Base-by-base conservation (phyloP, 208 protist species). In the Novymonas esmeraldas region DNA sequence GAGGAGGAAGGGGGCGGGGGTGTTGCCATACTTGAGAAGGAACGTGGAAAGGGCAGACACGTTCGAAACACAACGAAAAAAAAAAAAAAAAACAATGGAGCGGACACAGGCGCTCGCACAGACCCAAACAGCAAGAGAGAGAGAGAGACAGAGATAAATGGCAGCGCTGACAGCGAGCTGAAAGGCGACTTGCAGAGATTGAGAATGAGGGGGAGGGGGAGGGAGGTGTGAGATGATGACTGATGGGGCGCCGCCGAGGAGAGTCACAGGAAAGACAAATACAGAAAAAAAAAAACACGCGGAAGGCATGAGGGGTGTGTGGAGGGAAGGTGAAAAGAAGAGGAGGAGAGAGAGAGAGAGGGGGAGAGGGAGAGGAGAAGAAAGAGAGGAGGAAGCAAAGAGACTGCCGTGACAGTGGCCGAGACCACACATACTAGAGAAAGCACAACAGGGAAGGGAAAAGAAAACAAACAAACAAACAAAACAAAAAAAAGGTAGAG, bases 1-100 rank as follows among this genome's bases (percentile, higher is more conserved):
- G 11, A n/a, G 14, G 18, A 6, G 18, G 39, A 44, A 44, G 39
- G 18, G 18, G 11, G 39, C 39, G 18, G 18, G 39, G 14, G 18
- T 10, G 18, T 44, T 18, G 11, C 39, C 14, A 44, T 2, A 16
- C 18, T 44, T 44, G 13, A 28, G 9, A 50, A 24, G 10, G 45
- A 6, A 0, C 11, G 28, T 9, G 45, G 9, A 50, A 22, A 6
- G 22, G 18, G 45, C 20, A 14, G 20, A 14, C 22, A 24, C 45
- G 16, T n/a, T n/a, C 45, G 6, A 50, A 28, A 20, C 4, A 22
- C 20, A n/a, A 28, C 7, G 20, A 50, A n/a, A 39, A 72, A 58
- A 59, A 24, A 64, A 58, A 72, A 65, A 42, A 58, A 0, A 20
- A 18, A 4, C n/a, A 22, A 22, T 28, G 6, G 4, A 14, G 6